Evolutionary conservation across 2,329 filamentous ascomycete species (phyloP).

Genomic region (Hypoxylon sp.): DNA sequence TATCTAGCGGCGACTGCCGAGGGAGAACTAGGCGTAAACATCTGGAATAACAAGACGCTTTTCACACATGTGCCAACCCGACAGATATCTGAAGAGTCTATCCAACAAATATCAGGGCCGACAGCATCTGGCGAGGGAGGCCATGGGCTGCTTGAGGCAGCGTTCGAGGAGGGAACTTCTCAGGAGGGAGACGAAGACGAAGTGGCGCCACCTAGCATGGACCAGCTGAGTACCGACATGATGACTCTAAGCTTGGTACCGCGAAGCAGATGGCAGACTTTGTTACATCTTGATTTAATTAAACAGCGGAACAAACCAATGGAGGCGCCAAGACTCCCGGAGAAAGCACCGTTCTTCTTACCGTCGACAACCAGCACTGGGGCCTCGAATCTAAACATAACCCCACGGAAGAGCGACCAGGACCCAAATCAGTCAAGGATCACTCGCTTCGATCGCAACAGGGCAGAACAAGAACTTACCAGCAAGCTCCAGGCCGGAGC

Average conservation of each 20-base stretch:
- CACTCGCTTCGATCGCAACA: slow-evolving; percentile 71
- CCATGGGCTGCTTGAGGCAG: slow-evolving; percentile 78
- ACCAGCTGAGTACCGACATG: slow-evolving; percentile 85
- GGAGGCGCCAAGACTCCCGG: slow-evolving; percentile 88
- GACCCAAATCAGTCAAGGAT: slow-evolving; percentile 68
- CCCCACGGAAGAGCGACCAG: slow-evolving; percentile 46
- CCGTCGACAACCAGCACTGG: slow-evolving; percentile 68
- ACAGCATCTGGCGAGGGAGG: slow-evolving; percentile 87
- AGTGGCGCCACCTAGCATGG: slow-evolving; percentile 68
- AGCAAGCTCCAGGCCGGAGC: slow-evolving; percentile 66
- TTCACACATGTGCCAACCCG: slow-evolving; percentile 90
- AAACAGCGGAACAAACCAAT: slow-evolving; percentile 94
- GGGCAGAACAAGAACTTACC: slow-evolving; percentile 69
- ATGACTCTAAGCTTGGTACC: slow-evolving; percentile 91
- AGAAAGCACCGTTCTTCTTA: slow-evolving; percentile 96
- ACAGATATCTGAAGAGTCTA: slow-evolving; percentile 82
- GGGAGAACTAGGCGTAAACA: slow-evolving; percentile 85
- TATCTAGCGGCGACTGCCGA: slow-evolving; percentile 92
- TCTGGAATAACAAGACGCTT: slow-evolving; percentile 94
- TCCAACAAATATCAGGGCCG: slow-evolving; percentile 73
- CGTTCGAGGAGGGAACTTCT: slow-evolving; percentile 68
- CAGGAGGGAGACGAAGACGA: slow-evolving; percentile 66
- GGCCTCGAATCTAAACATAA: slow-evolving; percentile 43
- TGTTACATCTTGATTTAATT: slow-evolving; percentile 92
- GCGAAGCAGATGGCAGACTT: slow-evolving; percentile 91